Evolutionary conservation across 345 rosid genomes (phyloP).

Genomic region (Mercurialis annua): DNA sequence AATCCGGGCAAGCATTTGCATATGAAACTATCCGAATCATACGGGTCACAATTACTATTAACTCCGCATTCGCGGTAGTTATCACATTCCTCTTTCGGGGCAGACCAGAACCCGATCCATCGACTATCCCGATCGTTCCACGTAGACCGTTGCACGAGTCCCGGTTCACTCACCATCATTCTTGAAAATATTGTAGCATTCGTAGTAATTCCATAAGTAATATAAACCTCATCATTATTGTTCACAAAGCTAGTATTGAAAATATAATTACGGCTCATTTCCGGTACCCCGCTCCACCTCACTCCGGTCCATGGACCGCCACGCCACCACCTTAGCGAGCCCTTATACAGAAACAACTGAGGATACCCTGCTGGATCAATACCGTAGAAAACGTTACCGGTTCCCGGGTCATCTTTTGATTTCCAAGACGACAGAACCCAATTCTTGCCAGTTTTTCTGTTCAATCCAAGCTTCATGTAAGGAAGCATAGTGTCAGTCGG

Average conservation of each 20-base stretch:
- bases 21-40: constrained; percentile 37
- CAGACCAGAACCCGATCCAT: constrained; percentile 53
- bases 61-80: constrained; percentile 54
- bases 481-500: constrained; percentile 32
- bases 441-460: constrained; percentile 14
- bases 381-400: constrained; percentile 12
- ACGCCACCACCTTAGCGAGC: constrained; percentile 37
- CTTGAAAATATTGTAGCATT: constrained; percentile 38
- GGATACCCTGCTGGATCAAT: constrained; percentile 41
- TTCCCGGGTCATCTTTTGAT: constrained; percentile 25
- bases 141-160: constrained; percentile 36
- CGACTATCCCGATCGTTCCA: constrained; percentile 40
- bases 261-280: constrained; percentile 39
- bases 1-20: constrained; percentile 71
- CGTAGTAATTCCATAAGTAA: constrained; percentile 24
- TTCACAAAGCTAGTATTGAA: constrained; percentile 29
- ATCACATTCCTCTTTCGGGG: constrained; percentile 67
- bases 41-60: constrained; percentile 46
- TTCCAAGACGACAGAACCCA: constrained; percentile 30
- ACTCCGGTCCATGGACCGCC: constrained; percentile 58
- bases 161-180: constrained; percentile 51
- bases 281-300: constrained; percentile 70
- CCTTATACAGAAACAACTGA: constrained; percentile 45
- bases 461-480: constrained; percentile 25
- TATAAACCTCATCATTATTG: constrained; percentile 33